These are phyloP conservation scores for Talaromyces adpressus DNA, from an alignment of 495 filamentous ascomycete species.

Conservation along the genomic window DNA sequence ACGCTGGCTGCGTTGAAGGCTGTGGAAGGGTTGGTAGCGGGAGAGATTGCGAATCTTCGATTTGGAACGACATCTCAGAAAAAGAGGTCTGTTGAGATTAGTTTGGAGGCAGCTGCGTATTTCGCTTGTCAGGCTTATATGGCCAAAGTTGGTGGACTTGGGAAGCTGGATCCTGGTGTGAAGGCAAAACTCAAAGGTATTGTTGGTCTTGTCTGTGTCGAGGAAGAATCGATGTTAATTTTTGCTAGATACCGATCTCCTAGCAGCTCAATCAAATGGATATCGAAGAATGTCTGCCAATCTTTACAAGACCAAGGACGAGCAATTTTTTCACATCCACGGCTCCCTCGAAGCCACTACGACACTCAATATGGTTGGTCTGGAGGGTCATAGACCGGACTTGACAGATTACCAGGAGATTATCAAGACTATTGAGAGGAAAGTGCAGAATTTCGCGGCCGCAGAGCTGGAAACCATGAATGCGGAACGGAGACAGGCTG, in stretches of 20 bases:
- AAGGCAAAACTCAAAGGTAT: conserved; percentile 57
- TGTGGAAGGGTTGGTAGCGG: conserved; percentile 60
- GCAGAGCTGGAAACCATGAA: conserved; percentile 62
- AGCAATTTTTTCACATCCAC: conserved; percentile 71
- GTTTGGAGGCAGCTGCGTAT: conserved; percentile 55
- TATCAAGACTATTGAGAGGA: conserved; percentile 58
- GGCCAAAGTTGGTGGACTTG: conserved; percentile 61
- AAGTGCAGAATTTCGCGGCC: conserved; percentile 56
- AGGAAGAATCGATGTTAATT: not conserved
- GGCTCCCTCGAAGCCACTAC: conserved; percentile 65
- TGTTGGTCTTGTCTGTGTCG: conserved; percentile 9
- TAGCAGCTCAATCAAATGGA: conserved; percentile 61
- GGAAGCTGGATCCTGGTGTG: conserved; percentile 53
- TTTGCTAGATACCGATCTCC: conserved; percentile 58
- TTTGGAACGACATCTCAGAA: conserved; percentile 25
- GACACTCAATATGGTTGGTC: conserved; percentile 64
- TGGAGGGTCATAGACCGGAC: conserved; percentile 54
- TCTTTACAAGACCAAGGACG: conserved; percentile 61
- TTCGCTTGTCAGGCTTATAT: conserved; percentile 70
- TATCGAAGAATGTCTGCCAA: conserved; percentile 72
- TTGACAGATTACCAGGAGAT: conserved; percentile 59
- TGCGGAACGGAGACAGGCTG: conserved; percentile 53
- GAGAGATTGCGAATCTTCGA: conserved; percentile 54
- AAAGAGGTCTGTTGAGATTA: conserved; percentile 45
- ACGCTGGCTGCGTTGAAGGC: conserved; percentile 61